A percentile compares a stretch with the other conserved stretches of the same genome.
Conservation (phyloP, 2,329 filamentous ascomycete genomes). For the Apiospora kogelbergensis region DNA sequence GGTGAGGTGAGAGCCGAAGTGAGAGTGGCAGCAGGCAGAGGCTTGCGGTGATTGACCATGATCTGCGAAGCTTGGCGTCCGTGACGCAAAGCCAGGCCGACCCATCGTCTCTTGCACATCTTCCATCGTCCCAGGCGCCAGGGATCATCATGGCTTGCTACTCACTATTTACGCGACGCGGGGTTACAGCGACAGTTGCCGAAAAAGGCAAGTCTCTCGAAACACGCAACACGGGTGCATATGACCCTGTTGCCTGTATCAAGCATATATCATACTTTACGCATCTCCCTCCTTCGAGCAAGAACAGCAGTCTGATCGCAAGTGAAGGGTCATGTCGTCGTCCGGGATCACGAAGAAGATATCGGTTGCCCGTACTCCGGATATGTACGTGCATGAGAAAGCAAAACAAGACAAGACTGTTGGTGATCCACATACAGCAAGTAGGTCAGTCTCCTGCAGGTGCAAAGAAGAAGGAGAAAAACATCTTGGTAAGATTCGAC, state of each 20-base stretch:
- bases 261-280: not conserved
- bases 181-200: conserved; percentile 5
- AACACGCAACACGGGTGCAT: not conserved
- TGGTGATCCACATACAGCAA: not conserved
- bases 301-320: not conserved
- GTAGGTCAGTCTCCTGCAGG: not conserved
- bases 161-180: not conserved
- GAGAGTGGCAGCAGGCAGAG: not conserved
- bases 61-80: conserved; percentile 14
- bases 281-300: not conserved
- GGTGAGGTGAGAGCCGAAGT: no score
- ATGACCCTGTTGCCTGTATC: not conserved
- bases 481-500: conserved; percentile 6
- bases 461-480: not conserved
- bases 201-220: conserved; percentile 4
- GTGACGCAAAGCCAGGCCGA: conserved; percentile 12
- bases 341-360: not conserved
- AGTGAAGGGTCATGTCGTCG: not conserved
- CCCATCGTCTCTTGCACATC: not conserved
- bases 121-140: not conserved
- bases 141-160: conserved; percentile 2
- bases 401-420: not conserved
- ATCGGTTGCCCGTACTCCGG: not conserved
- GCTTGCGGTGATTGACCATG: conserved; percentile 9
- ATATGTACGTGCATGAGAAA: not conserved